Conservation (phyloP, 805 yeast genomes). For the Wickerhamomyces sydowiorum region DNA sequence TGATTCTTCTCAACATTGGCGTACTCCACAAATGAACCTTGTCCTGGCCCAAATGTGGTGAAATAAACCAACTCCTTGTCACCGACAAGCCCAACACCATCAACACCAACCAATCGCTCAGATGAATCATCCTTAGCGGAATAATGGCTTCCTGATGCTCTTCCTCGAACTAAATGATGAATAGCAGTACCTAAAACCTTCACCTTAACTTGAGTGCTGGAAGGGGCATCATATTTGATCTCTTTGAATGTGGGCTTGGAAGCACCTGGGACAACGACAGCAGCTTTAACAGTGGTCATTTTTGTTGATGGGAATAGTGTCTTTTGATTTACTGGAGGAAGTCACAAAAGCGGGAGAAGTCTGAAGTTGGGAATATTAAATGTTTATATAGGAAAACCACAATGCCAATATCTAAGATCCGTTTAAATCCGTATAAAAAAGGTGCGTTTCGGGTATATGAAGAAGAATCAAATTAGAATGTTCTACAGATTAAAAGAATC, state of each 20-base stretch:
- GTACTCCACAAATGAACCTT: constrained; percentile 5
- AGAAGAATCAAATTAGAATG: too few relatives aligned
- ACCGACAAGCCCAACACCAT: constrained; percentile 3
- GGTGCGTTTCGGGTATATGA: too few relatives aligned
- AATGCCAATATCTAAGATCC: too few relatives aligned
- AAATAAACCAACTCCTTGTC: constrained; percentile 1
- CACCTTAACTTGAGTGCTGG: background rate
- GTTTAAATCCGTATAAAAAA: too few relatives aligned
- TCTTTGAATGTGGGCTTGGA: background rate
- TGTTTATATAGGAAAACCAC: too few relatives aligned
- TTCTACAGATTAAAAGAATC: too few relatives aligned
- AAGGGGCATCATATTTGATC: background rate
- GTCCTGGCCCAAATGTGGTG: constrained; percentile 1
- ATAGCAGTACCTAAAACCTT: constrained; percentile 2
- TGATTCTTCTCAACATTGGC: constrained; percentile 2
- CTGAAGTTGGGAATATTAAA: too few relatives aligned
- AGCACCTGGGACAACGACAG: background rate
- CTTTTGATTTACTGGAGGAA: too few relatives aligned
- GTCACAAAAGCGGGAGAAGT: too few relatives aligned
- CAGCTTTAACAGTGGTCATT: background rate
- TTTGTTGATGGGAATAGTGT: too few relatives aligned
- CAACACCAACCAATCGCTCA: constrained; percentile 5
- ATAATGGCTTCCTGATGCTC: constrained; percentile 6
- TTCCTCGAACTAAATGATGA: constrained; percentile 6
- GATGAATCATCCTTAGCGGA: background rate